Conservation (phyloP, 108 stramenopile species). For the Pseudonitzschia delicatissima region DNA sequence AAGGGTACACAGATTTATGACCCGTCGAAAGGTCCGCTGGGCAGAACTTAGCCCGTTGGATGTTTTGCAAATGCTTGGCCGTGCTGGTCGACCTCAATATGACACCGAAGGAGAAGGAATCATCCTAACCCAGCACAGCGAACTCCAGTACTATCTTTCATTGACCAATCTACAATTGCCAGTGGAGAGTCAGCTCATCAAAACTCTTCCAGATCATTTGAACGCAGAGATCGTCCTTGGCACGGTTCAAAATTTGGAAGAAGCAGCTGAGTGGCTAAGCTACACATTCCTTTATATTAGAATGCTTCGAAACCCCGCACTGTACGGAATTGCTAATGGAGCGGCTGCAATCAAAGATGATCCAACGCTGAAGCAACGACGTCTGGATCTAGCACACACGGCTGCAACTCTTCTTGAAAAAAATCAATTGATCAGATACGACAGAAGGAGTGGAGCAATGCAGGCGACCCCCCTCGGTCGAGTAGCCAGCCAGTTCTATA, state of each 20-base stretch:
- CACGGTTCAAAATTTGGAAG: slow-evolving; percentile 83
- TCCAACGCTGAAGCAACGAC: slow-evolving; percentile 81
- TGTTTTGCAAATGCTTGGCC: slow-evolving; percentile 98
- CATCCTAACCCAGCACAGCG: slow-evolving; percentile 96
- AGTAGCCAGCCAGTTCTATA: slow-evolving; percentile 97
- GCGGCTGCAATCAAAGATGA: slow-evolving; percentile 76
- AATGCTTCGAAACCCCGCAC: slow-evolving; percentile 92
- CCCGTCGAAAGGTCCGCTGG: slow-evolving; percentile 95
- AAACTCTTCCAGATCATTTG: slow-evolving; percentile 91
- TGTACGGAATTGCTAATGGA: slow-evolving; percentile 82
- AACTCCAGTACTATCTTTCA: slow-evolving; percentile 98
- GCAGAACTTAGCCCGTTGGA: slow-evolving; percentile 98
- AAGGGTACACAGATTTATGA: slow-evolving; percentile 99
- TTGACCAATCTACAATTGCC: slow-evolving; percentile 99
- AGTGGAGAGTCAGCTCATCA: slow-evolving; percentile 97
- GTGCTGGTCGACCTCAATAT: slow-evolving; percentile 98
- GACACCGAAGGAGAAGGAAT: slow-evolving; percentile 99
- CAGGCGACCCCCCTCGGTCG: slow-evolving; percentile 94
- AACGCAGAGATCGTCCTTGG: slow-evolving; percentile 98
- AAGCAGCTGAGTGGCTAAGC: slow-evolving; percentile 97
- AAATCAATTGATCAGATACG: slow-evolving; percentile 90
- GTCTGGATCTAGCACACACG: slow-evolving; percentile 92
- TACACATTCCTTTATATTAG: slow-evolving; percentile 98
- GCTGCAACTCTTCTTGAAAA: slow-evolving; percentile 92
- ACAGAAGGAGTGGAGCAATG: slow-evolving; percentile 88